phyloP scores from a whole-genome alignment of 768 basidiomycete genomes.

The Auriscalpium vulgare region DNA sequence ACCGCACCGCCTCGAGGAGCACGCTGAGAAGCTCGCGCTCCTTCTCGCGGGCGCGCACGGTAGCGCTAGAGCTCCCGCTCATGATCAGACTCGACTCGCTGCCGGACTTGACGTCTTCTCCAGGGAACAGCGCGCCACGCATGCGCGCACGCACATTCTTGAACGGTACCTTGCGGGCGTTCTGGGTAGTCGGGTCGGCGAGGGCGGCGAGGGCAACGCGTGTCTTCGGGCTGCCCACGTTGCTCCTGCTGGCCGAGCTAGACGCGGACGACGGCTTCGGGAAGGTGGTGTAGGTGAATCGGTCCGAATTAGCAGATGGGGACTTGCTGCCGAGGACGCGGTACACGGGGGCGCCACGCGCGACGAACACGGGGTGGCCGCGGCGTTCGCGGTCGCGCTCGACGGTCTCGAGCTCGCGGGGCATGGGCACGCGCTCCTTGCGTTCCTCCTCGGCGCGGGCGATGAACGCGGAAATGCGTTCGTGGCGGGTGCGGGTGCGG shows the following conservation, averaged over 20 bases:
- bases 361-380: background rate
- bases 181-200: conserved; percentile 1
- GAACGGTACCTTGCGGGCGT: conserved; percentile 10
- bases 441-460: conserved; percentile 6
- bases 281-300: conserved; percentile 11
- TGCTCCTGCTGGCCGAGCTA: background rate
- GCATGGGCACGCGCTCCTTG: background rate
- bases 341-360: conserved; percentile 3
- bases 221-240: background rate
- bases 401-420: too few relatives aligned
- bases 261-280: conserved; percentile 1
- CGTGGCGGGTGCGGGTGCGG: conserved; percentile 4
- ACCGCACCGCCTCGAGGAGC: conserved; percentile 2
- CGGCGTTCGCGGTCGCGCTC: background rate
- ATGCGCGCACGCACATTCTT: conserved; percentile 13
- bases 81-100: background rate
- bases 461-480: background rate
- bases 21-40: conserved; percentile 7
- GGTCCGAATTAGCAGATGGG: background rate
- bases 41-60: background rate
- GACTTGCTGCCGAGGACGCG: background rate
- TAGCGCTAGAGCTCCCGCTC: conserved; percentile 4
- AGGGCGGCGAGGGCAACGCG: background rate
- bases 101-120: background rate
- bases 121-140: conserved; percentile 10